A percentile compares a stretch with the other conserved stretches of the same genome.
Conservation (phyloP, 208 protist genomes). For the Acanthamoeba royreba region DNA sequence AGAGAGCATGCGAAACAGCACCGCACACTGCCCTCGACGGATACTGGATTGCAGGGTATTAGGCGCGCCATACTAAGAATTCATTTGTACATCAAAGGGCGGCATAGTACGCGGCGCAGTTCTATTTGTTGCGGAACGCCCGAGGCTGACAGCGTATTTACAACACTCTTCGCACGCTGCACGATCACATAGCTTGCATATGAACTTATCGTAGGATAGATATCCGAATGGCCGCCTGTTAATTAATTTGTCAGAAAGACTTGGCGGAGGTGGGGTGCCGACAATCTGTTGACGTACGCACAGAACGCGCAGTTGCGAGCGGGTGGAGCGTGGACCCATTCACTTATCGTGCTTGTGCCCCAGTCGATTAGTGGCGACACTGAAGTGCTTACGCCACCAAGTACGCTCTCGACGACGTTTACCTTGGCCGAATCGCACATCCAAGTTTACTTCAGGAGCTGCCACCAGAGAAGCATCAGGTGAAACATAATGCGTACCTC, state of each 20-base stretch:
- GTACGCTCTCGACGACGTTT: not conserved
- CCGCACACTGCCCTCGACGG: conserved; percentile 3
- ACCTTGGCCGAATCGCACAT: too few species aligned
- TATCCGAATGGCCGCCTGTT: not conserved
- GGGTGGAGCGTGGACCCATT: conserved; percentile 17
- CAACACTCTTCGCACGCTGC: conserved; percentile 22
- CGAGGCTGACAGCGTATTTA: conserved; percentile 38
- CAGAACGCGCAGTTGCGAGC: not conserved
- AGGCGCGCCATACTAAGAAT: not conserved
- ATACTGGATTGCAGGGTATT: not conserved
- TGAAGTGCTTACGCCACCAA: not conserved
- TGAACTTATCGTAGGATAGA: not conserved
- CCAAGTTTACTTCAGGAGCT: too few species aligned
- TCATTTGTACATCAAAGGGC: not conserved
- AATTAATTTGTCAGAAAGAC: not conserved
- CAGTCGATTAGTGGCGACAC: not conserved
- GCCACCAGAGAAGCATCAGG: too few species aligned
- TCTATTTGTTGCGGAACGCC: not conserved
- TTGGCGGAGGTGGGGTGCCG: not conserved
- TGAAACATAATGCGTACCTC: too few species aligned
- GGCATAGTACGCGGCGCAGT: not conserved
- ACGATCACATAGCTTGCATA: conserved; percentile 26
- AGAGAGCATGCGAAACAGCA: conserved; percentile 5
- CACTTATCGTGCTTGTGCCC: not conserved
- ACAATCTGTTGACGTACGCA: not conserved